A percentile compares a stretch with the other conserved stretches of the same genome.
Evolutionary conservation across 2,329 filamentous ascomycete genomes (phyloP).

Genomic region (Teratosphaeriaceae sp.): DNA sequence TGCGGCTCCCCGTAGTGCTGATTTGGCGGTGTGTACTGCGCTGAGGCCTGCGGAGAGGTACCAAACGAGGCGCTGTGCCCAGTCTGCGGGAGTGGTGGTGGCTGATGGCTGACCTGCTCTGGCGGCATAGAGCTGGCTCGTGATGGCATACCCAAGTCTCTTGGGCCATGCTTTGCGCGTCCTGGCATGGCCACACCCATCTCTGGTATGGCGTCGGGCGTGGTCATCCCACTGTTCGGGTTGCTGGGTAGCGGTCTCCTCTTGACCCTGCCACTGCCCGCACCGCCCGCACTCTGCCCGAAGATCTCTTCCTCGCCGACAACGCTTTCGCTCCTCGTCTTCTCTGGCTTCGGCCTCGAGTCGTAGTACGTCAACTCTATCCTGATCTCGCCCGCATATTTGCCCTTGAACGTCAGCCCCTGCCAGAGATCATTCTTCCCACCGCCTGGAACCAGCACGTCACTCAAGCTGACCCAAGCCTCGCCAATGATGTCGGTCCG

Average conservation of each 20-base stretch:
- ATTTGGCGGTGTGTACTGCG: neutral
- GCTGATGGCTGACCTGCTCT: conserved; percentile 14
- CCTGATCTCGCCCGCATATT: conserved; percentile 91
- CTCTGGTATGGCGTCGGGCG: conserved; percentile 22
- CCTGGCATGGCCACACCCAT: conserved; percentile 14
- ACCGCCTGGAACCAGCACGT: conserved; percentile 75
- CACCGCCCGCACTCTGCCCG: conserved; percentile 15
- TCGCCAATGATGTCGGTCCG: conserved; percentile 96
- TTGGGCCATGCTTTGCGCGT: conserved; percentile 28
- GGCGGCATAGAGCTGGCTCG: conserved; percentile 22
- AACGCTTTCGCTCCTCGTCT: conserved; percentile 46
- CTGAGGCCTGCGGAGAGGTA: neutral
- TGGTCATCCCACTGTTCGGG: conserved; percentile 49
- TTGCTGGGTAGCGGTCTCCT: conserved; percentile 77
- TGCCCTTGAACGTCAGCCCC: conserved; percentile 75
- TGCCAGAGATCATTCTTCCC: conserved; percentile 96
- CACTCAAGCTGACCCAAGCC: conserved; percentile 76
- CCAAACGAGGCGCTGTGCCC: neutral
- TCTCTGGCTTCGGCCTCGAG: conserved; percentile 72
- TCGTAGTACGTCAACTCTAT: conserved; percentile 98
- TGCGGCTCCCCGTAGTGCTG: conserved; percentile 8
- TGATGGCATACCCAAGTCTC: conserved; percentile 20
- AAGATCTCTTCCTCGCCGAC: conserved; percentile 21
- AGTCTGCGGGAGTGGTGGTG: neutral
- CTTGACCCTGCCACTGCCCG: conserved; percentile 49